A percentile compares a stretch with the other conserved stretches of the same genome.
Evolutionary conservation across 345 rosid species (phyloP).

Genomic region (Syzygium aqueum): DNA sequence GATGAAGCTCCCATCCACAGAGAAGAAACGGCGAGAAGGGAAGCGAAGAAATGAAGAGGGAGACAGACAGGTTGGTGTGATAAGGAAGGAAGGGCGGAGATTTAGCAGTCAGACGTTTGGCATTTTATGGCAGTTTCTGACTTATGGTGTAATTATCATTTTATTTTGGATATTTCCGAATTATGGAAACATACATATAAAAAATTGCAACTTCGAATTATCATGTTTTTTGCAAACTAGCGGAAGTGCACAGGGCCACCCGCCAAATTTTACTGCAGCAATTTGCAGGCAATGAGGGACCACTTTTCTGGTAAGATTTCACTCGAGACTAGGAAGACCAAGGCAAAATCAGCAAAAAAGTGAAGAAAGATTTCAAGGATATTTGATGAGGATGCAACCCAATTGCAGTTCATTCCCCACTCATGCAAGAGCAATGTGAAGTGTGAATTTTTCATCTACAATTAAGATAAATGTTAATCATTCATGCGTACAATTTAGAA

Average conservation of each 20-base stretch:
- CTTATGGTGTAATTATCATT: background rate
- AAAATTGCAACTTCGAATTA: background rate
- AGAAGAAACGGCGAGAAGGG: conserved; percentile 3
- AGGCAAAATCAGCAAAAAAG: background rate
- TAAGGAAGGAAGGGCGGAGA: conserved; percentile 99
- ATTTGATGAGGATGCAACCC: background rate
- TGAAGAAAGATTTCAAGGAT: background rate
- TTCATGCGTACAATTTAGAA: background rate
- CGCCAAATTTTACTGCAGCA: background rate
- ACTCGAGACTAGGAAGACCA: background rate
- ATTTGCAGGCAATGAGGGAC: background rate
- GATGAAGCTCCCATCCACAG: background rate
- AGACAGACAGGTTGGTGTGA: conserved; percentile 30
- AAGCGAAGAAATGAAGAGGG: conserved; percentile 12
- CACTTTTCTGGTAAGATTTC: background rate
- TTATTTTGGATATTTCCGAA: background rate
- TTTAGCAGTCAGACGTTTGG: conserved; percentile 56
- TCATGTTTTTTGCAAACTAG: background rate
- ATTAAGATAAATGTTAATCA: background rate
- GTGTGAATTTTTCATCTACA: background rate
- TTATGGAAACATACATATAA: background rate
- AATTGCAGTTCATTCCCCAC: background rate
- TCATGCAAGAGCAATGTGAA: background rate
- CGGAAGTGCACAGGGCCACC: background rate
- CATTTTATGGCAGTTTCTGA: conserved; percentile 48